Base-by-base conservation (phyloP, 2,329 filamentous ascomycete species). In the Pleomassaria siparia region DNA sequence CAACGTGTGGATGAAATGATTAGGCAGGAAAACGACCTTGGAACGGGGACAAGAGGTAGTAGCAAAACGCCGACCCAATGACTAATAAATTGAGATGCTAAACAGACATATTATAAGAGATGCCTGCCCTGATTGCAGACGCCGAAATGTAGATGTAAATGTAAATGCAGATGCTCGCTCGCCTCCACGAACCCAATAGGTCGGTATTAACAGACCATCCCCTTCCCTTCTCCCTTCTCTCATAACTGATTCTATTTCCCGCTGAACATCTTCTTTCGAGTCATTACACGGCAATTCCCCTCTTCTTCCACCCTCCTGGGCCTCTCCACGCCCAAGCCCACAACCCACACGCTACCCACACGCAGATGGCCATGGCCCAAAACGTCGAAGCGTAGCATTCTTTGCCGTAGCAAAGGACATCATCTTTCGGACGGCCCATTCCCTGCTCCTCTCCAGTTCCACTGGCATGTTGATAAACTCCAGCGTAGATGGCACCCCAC, bases 401-500 rank as follows among this genome's bases (percentile, higher is more conserved):
- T 62, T 78, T 82, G 1, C 94, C 94, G 66, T 89, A 89, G 67
- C 92, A 97, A 56, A 95, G 81, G 2, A 78, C 76, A 52, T 78
- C 73, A 25, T 76, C 51, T 0, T 54, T 74, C 20, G 67, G 60
- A 21, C 35, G 58, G 46, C 60, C 44, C 49, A 68, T 35, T 43
- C 66, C 74, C 62, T 43, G 66, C 60, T 16, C 40, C 13, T 56
- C 55, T 15, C 63, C 66, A 13, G 73, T 71, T 18, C 71, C 73
- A 0, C 85, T 85, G 1, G 82, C 87, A 35, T 78, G 78, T 70
- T 94, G 85, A 62, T 95, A 95, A 2, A 89, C 84, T 0, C 78
- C 81, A 5, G 88, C 89, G 69, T 97, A 99, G n/a, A 96, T 76
- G 0, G 94, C 71, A 0, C 91, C 90, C 91, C 92, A 99, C 25